These are phyloP conservation scores for Sporothrix brunneoviolacea DNA, from an alignment of 2,329 filamentous ascomycete genomes.

Conservation along the genomic window DNA sequence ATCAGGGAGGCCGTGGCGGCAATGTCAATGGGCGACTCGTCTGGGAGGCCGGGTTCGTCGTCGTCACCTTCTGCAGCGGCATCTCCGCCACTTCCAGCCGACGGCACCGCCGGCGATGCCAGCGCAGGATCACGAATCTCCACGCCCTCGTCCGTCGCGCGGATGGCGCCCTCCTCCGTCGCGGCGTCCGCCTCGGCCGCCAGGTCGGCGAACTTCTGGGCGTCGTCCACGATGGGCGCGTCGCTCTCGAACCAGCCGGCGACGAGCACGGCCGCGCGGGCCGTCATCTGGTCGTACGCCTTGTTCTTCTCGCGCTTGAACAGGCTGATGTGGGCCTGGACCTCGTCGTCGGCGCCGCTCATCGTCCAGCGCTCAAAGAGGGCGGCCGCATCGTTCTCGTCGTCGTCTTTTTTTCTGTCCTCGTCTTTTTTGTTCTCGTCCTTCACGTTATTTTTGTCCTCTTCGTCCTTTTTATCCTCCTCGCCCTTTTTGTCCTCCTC, in stretches of 20 bases:
- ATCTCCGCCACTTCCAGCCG: neutral
- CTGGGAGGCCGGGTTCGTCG: constrained; percentile 29
- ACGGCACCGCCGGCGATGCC: no score
- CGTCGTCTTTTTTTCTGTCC: constrained; percentile 35
- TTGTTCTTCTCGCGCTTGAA: constrained; percentile 57
- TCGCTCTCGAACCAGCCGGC: constrained; percentile 50
- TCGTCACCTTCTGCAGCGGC: constrained; percentile 20
- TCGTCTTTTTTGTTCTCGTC: neutral
- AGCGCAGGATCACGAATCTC: no score
- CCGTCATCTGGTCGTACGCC: constrained; percentile 57
- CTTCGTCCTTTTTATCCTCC: neutral
- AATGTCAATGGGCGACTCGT: constrained; percentile 47
- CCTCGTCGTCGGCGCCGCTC: constrained; percentile 60
- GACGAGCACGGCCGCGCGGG: constrained; percentile 50
- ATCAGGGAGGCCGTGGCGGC: constrained; percentile 42
- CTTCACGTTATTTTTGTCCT: neutral
- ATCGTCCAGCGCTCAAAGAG: constrained; percentile 54
- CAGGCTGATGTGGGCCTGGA: constrained; percentile 63
- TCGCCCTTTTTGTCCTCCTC: neutral
- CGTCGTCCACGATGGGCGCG: constrained; percentile 36
- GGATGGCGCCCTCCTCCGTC: constrained; percentile 16
- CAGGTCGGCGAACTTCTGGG: constrained; percentile 10
- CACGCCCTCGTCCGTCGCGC: constrained; percentile 17
- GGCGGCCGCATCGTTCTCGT: constrained; percentile 8
- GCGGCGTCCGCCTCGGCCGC: constrained; percentile 20